Conservation (phyloP, 805 yeast species). For the Metschnikowia arizonensis region DNA sequence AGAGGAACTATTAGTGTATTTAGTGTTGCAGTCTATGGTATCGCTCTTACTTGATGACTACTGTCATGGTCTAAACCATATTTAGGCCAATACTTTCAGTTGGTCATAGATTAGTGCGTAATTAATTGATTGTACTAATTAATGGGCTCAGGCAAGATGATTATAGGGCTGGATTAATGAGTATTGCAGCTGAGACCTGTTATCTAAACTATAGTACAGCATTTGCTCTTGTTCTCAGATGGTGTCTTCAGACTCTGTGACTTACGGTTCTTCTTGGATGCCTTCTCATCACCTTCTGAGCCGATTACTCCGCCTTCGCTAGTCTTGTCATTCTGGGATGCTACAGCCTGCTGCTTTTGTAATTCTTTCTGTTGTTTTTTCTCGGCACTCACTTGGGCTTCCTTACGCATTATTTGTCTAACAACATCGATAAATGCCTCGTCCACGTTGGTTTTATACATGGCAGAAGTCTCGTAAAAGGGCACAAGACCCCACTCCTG, state of each 20-base stretch:
- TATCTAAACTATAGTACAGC: slow-evolving; percentile 17
- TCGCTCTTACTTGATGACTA: too few species aligned
- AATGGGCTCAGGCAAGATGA: neutral
- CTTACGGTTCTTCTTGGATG: slow-evolving; percentile 12
- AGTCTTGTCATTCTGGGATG: slow-evolving; percentile 6
- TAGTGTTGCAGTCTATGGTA: too few species aligned
- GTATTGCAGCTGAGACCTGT: neutral
- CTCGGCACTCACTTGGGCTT: slow-evolving; percentile 44
- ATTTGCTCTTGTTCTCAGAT: slow-evolving; percentile 14
- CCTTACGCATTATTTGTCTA: slow-evolving; percentile 81
- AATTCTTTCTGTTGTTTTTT: slow-evolving; percentile 42
- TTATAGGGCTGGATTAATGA: neutral
- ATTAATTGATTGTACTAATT: neutral
- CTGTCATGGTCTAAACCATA: too few species aligned
- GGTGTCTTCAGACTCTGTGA: slow-evolving; percentile 11
- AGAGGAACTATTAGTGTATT: too few species aligned
- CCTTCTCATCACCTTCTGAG: slow-evolving; percentile 9
- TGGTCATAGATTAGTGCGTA: neutral
- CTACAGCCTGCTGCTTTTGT: slow-evolving; percentile 34
- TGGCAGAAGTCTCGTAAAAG: slow-evolving; percentile 91
- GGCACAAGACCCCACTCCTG: slow-evolving; percentile 87
- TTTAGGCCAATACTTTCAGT: neutral
- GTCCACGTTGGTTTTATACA: slow-evolving; percentile 82
- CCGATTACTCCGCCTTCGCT: slow-evolving; percentile 3
- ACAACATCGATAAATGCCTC: slow-evolving; percentile 87